Base-by-base conservation (phyloP, 495 filamentous ascomycete species). In the Hyphodiscus hymeniophilus region DNA sequence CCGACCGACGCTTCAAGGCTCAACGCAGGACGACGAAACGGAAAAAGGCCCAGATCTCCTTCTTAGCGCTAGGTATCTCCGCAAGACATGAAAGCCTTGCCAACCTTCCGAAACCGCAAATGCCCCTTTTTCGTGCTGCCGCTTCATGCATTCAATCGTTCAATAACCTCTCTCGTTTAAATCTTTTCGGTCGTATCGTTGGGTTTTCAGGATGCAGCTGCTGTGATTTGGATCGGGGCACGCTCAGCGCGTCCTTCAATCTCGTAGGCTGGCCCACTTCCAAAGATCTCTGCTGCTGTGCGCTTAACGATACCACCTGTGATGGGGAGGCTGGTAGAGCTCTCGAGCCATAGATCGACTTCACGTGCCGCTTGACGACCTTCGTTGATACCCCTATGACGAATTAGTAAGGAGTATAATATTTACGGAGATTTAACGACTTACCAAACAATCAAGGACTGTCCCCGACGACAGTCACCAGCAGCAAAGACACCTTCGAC, bases 401-500 rank as follows among this genome's bases (percentile, higher is more conserved):
- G 34, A 42, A 48, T 38, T 13, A 16, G 38, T 6, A 28, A 1
- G n/a, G 34, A 26, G 13, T 42, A 11, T 7, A 44, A 46, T 15
- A 23, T 36, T 36, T 16, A 21, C 41, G 40, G 16, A 26, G 45
- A 32, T 28, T 17, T 38, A 26, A 4, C 41, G 46, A 74, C 84
- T 78, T 77, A 90, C 89, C 92, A 99, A 55, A 99, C 92, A 66
- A 99, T 97, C 44, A 99, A 73, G 33, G 88, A 94, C 69, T 99
- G 92, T 47, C 92, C 92, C 64, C 92, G 81, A 42, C 91, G 84
- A 68, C 94, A 97, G 68, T 99, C 92, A 64, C 92, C 92, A 48
- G 92, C 92, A 39, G 92, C 91, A 60, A 95, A 99, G 39, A 99
- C 79, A 48, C 92, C 92, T 12, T 82, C 75, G 36, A 95, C 65